A percentile compares a stretch with the other conserved stretches of the same genome.
Evolutionary conservation across 2,329 filamentous ascomycete species (phyloP).

Genomic region (Neonectria coccinea): DNA sequence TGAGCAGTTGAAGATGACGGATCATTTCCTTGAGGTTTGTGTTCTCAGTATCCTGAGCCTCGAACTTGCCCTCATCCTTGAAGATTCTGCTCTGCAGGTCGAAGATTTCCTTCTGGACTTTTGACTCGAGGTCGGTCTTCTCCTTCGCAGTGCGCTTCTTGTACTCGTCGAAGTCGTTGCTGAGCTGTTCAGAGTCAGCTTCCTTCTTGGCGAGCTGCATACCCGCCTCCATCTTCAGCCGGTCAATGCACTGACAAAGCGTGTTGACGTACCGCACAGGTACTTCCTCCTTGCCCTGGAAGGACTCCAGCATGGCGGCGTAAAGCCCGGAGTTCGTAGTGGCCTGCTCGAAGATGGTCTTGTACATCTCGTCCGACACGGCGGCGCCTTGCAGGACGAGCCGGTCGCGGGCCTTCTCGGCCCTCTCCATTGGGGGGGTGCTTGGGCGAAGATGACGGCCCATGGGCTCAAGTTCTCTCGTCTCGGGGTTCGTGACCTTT

Average conservation of each 20-base stretch:
- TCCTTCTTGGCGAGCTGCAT: conserved; percentile 11
- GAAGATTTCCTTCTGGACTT: not conserved
- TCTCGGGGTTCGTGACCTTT: conserved; percentile 1
- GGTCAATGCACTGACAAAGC: conserved; percentile 22
- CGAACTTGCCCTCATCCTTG: not conserved
- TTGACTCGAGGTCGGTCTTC: not conserved
- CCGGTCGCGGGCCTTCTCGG: conserved; percentile 18
- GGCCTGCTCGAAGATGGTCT: conserved; percentile 26
- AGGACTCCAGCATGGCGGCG: conserved; percentile 31
- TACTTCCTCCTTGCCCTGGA: conserved; percentile 6
- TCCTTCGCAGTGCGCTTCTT: not conserved
- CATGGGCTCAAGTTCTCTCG: conserved; percentile 12
- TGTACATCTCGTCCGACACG: conserved; percentile 12
- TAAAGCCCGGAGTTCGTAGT: conserved; percentile 24
- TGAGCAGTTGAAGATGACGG: not conserved
- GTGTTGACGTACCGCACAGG: conserved; percentile 30
- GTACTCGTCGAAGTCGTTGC: conserved; percentile 4
- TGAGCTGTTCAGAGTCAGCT: not conserved
- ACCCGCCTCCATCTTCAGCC: conserved; percentile 29
- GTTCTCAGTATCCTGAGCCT: not conserved
- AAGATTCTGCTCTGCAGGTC: not conserved
- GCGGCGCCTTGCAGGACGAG: conserved; percentile 20
- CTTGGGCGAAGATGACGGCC: conserved; percentile 26
- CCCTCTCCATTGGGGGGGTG: conserved; percentile 32
- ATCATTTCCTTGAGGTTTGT: not conserved